Base-by-base conservation (phyloP, 2,329 filamentous ascomycete species). In the Cordyceps cicadae region DNA sequence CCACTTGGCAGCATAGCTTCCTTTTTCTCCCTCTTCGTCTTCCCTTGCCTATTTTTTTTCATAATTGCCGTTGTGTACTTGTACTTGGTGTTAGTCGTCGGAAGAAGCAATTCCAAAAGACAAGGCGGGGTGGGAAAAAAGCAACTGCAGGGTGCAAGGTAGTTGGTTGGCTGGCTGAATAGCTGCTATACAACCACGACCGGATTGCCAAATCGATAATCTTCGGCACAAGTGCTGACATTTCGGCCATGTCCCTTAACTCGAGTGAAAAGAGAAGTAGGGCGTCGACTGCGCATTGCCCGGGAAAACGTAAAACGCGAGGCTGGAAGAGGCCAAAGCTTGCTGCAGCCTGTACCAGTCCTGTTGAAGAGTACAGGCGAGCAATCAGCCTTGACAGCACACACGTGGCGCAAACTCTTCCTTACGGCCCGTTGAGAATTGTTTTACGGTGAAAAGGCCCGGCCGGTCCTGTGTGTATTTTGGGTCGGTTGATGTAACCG, bases 21-120 rank as follows among this genome's bases (percentile, higher is more conserved):
- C 4, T 55, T 26, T 55, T 54, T 24, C 19, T 61, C 34, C 34
- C 34, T 37, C 34, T 43, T 60, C 48, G 5, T 15, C 54, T 21
- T 45, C 43, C 48, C 7, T 26, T 51, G 21, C 19, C 54, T 26
- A n/a, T 34, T 56, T 7, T 7, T 21, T 11, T 9, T 32, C n/a
- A 12, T 19, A 49, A 32, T 43, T 52, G 56, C 49, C 37, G 29
- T 45, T 29, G 26, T 46, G n/a, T 43, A 15, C 12, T 39, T 9
- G 37, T 41, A 17, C 39, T n/a, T 41, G 39, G 4, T 43, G n/a
- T 60, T 60, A 60, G 59, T 51, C 53, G 46, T 19, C 24, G 39
- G 29, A 55, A 57, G 15, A 61, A 61, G 53, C 52, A 61, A 61
- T 29, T 51, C 32, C 19, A 14, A 5, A 43, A 37, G 50, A 39